Evolutionary conservation across 352 stramenopile genomes (phyloP), one percentile per base, ranked within the genome.

Genomic region (Phytophthora rubi): DNA sequence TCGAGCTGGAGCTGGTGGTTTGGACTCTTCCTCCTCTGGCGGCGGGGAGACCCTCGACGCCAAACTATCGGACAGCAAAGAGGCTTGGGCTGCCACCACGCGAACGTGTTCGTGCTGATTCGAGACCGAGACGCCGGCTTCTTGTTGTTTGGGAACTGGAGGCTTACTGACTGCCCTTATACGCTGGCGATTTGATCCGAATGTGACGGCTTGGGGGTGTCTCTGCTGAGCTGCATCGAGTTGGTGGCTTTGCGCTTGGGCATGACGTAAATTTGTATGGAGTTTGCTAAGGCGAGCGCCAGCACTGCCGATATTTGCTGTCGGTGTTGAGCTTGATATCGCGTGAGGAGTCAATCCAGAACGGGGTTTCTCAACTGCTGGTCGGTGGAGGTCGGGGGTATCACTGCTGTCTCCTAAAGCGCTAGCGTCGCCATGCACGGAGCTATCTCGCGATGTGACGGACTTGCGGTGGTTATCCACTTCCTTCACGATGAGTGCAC

Each of bases 401-500:
- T 39, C 44, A 32, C 23, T 53, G 12, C 4, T 51, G 13, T 63
- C 42, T 58, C 10, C 23, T 16, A 26, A 42, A 23, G 48, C 26
- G 26, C 6, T 30, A 28, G 15, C 10, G 7, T 21, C 21, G 7
- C 16, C 9, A 16, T 13, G 51, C 18, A 12, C 2, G 2, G 56
- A 53, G 10, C 33, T 72, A 16, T 48, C 53, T 51, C 49, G 47
- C 9, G 42, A 21, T 16, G 42, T 3, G 28, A 55, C 33, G 2
- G 66, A 64, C n/a, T 79, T 82, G 0, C 80, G 76, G 26, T 91
- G 87, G 0, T 65, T 76, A 12, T 92, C 77, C 21, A 93, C 86
- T 59, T 94, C 81, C 39, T 91, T 83, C 57, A 93, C 72, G 26
- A 93, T 90, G 15, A 94, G 65, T 35, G 85, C 73, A 2, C 81